These are phyloP conservation scores for Cryptococcus depauperatus DNA, from an alignment of 1,284 basidiomycete species.

Conservation along the genomic window DNA sequence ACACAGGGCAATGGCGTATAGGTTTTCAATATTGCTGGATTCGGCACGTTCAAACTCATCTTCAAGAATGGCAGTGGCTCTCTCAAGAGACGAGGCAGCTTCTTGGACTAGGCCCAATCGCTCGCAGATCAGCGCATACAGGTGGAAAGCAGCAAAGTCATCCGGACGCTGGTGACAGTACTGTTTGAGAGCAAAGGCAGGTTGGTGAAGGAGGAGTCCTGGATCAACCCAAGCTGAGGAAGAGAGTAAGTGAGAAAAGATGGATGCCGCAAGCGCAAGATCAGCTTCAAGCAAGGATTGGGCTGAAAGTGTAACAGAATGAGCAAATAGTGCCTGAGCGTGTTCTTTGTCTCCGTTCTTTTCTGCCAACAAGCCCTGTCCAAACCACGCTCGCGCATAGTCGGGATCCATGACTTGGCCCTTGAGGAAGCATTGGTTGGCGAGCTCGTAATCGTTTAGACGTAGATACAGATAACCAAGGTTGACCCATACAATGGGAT, in stretches of 20 bases:
- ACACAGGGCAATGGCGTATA: slow-evolving; percentile 71
- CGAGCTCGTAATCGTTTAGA: slow-evolving; percentile 71
- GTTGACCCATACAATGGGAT: slow-evolving; percentile 73
- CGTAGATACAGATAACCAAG: slow-evolving; percentile 85
- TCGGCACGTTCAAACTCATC: slow-evolving; percentile 81
- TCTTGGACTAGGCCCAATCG: slow-evolving; percentile 63
- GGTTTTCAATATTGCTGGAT: slow-evolving; percentile 62
- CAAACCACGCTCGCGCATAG: slow-evolving; percentile 83
- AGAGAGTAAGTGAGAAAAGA: slow-evolving; percentile 51
- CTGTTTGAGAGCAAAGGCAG: slow-evolving; percentile 70
- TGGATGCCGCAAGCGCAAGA: slow-evolving; percentile 63
- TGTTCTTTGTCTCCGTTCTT: slow-evolving; percentile 57
- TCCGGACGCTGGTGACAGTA: slow-evolving; percentile 62
- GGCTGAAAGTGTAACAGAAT: slow-evolving; percentile 66
- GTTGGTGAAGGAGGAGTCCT: slow-evolving; percentile 54
- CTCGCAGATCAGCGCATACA: slow-evolving; percentile 80
- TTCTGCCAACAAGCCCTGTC: slow-evolving; percentile 75
- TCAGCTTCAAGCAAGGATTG: slow-evolving; percentile 69
- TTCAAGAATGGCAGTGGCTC: slow-evolving; percentile 62
- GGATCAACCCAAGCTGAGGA: slow-evolving; percentile 14
- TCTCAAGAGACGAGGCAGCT: slow-evolving; percentile 58
- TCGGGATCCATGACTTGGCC: slow-evolving; percentile 91
- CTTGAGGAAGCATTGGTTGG: slow-evolving; percentile 75
- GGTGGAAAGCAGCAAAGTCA: slow-evolving; percentile 70
- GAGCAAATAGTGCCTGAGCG: slow-evolving; percentile 66